Evolutionary conservation across 441 rosid species (phyloP).

Genomic region (Populus hybrid): DNA sequence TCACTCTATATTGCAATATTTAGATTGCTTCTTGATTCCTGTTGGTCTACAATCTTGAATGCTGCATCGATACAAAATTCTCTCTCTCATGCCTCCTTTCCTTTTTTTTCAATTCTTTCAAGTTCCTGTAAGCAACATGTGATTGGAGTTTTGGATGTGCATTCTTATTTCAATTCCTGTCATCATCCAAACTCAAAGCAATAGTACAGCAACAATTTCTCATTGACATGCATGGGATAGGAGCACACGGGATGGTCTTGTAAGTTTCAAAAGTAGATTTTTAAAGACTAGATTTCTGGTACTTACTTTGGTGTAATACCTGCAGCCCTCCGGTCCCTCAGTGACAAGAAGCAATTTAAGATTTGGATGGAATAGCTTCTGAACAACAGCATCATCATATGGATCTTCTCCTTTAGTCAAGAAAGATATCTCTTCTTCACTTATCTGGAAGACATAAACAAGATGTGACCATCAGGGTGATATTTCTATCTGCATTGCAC

Average conservation of each 20-base stretch:
- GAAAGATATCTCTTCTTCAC: slow-evolving; percentile 87
- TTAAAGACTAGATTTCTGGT: neutral
- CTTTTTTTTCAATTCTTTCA: too few species aligned
- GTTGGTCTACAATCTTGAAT: neutral
- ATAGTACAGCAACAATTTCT: neutral
- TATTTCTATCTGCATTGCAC: neutral
- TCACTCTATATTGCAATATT: neutral
- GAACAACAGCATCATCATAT: slow-evolving; percentile 72
- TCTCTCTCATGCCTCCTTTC: neutral
- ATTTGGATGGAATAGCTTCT: slow-evolving; percentile 67
- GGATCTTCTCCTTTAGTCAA: slow-evolving; percentile 92
- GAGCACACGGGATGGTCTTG: neutral
- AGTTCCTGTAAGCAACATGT: neutral
- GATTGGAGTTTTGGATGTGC: neutral
- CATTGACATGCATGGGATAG: neutral
- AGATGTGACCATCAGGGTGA: slow-evolving; percentile 8
- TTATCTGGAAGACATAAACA: slow-evolving; percentile 43
- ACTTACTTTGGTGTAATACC: slow-evolving; percentile 86
- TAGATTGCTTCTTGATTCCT: neutral
- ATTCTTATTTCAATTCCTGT: neutral
- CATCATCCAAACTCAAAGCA: neutral
- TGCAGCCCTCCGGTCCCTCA: slow-evolving; percentile 82
- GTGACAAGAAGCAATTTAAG: slow-evolving; percentile 87
- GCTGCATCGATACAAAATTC: neutral
- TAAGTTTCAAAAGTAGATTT: neutral